Evolutionary conservation across 2,329 filamentous ascomycete genomes (phyloP), one percentile per base, ranked within the genome.

Genomic region (Ampelomyces quisqualis): DNA sequence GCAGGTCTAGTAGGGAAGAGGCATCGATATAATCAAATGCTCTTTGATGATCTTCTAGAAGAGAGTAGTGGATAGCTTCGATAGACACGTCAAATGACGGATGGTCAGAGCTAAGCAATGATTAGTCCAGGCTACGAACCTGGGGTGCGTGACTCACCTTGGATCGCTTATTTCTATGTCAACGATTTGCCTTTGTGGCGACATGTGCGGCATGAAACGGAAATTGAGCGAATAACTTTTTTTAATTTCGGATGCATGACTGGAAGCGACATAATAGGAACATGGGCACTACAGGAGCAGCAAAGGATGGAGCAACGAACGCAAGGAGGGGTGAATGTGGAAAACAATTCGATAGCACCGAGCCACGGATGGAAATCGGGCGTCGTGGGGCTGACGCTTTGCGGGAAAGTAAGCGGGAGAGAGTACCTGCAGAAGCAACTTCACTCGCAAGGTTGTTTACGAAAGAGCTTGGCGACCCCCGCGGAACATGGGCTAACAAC

Each of bases 351-450:
- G 22, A 34, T 35, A 40, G 18, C 45, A 51, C 50, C 49, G 45
- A 49, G 47, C 29, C 43, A 49, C 47, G 46, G 48, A 41, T 45
- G 40, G 39, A 49, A 33, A 42, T 44, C 40, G 38, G 51, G 41
- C 32, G 44, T 53, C 58, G 58, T 62, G 58, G 60, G 60, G 59
- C 59, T 51, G 43, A 47, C 53, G 43, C 38, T 39, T 19, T 28
- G 23, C 28, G 34, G 47, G 23, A 45, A 53, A 54, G 57, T 58
- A 57, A 44, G 55, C 51, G 49, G 51, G 40, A 44, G n/a, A n/a
- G 36, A 42, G 45, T 47, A 47, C 51, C 39, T 54, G 41, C 43
- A 52, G 51, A 44, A 41, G 37, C 45, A 49, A 48, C 43, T 31
- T 13, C 15, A 21, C 20, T 21, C 30, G 42, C 40, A 45, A 45